A percentile compares a stretch with the other conserved stretches of the same genome.
phyloP scores from a whole-genome alignment of 805 yeast genomes.

The Metschnikowia drakensbergensis region DNA sequence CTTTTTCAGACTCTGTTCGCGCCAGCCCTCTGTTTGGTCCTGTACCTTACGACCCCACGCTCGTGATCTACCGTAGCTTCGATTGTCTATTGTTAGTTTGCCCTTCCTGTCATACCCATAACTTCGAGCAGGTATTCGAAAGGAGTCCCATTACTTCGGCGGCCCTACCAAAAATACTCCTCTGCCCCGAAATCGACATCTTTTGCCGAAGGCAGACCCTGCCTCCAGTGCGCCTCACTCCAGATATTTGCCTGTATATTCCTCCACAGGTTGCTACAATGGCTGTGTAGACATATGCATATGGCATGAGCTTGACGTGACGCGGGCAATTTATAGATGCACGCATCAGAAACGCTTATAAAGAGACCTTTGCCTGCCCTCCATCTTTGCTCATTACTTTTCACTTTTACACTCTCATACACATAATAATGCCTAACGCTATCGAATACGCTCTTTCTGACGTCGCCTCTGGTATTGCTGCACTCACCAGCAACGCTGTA shows the following conservation, averaged over 20 bases:
- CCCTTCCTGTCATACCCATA: too few species aligned
- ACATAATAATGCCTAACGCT: constrained; percentile 23
- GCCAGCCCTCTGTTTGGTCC: constrained; percentile 4
- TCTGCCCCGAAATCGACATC: too few species aligned
- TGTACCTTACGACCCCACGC: background rate
- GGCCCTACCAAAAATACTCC: background rate
- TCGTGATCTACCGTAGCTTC: background rate
- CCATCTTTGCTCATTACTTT: background rate
- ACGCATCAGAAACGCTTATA: background rate
- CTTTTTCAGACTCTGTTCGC: background rate
- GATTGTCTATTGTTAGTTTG: too few species aligned
- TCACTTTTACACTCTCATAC: background rate
- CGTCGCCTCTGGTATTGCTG: constrained; percentile 7
- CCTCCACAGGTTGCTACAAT: constrained; percentile 2
- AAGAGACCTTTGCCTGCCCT: background rate
- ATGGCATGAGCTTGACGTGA: background rate
- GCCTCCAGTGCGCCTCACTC: too few species aligned
- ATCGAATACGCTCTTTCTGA: constrained; percentile 26
- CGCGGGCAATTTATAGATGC: background rate
- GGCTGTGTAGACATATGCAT: constrained; percentile 1
- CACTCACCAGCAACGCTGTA: constrained; percentile 3
- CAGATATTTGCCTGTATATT: background rate
- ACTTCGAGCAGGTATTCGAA: too few species aligned
- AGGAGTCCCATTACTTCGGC: too few species aligned
- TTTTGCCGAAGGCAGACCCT: too few species aligned